Percentiles rank a stretch among this genome's conserved stretches.
phyloP scores from a whole-genome alignment of 1,284 basidiomycete genomes.

The Vanrija humicola region DNA sequence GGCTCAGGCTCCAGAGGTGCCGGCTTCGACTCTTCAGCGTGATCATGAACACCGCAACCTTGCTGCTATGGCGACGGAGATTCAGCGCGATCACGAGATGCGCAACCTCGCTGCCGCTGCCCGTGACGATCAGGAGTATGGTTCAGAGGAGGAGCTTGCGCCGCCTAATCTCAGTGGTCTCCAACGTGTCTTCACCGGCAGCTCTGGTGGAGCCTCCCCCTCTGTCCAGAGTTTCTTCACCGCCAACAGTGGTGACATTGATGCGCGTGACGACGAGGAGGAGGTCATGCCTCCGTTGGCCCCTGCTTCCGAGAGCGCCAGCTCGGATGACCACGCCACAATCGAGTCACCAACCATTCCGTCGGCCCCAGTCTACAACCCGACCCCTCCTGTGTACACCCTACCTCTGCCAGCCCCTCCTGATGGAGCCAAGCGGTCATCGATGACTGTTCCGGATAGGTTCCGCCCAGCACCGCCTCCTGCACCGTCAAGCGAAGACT shows the following conservation, averaged over 20 bases:
- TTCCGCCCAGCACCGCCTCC: conserved; percentile 9
- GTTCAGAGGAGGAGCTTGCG: neutral
- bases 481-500: neutral
- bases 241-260: neutral
- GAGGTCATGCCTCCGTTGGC: conserved; percentile 4
- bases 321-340: neutral
- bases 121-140: neutral
- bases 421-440: neutral
- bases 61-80: neutral
- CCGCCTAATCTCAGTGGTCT: neutral
- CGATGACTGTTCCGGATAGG: conserved; percentile 8
- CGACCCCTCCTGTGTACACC: conserved; percentile 5
- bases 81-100: conserved; percentile 3
- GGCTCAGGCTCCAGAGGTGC: too few species aligned
- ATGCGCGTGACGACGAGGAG: neutral
- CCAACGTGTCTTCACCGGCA: neutral
- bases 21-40: neutral
- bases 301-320: neutral
- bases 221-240: conserved; percentile 6
- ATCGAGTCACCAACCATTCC: conserved; percentile 5
- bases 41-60: neutral
- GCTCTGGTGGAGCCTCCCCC: neutral
- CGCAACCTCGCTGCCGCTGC: conserved; percentile 1
- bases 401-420: conserved; percentile 1
- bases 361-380: neutral